Evolutionary conservation across 164 flowering plant species (phyloP).

Genomic region (Warburgia ugandensis): DNA sequence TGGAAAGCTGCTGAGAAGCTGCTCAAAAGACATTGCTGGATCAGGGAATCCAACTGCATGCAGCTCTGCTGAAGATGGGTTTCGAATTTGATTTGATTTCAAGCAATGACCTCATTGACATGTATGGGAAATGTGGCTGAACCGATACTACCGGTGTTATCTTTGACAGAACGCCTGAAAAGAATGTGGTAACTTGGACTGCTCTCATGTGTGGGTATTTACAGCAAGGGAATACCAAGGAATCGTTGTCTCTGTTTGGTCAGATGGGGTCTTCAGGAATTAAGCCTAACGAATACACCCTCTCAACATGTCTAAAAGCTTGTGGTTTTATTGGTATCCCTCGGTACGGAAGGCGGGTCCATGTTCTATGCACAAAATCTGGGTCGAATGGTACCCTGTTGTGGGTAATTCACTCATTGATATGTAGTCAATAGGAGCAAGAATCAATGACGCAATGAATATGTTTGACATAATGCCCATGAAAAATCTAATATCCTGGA

Average conservation of each 20-base stretch:
- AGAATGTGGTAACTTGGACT: constrained; percentile 86
- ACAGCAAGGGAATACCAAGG: constrained; percentile 34
- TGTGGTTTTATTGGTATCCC: constrained; percentile 23
- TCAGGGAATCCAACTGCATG: constrained; percentile 49
- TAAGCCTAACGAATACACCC: constrained; percentile 67
- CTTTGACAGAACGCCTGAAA: constrained; percentile 64
- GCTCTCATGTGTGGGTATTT: constrained; percentile 61
- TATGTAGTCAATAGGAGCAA: constrained; percentile 69
- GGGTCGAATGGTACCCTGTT: constrained; percentile 42
- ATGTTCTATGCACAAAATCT: constrained; percentile 39
- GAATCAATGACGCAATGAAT: constrained; percentile 33
- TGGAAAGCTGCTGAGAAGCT: constrained; percentile 36
- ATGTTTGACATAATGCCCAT: constrained; percentile 38
- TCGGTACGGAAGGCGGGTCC: constrained; percentile 53
- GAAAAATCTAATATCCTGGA: constrained; percentile 59
- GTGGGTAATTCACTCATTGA: constrained; percentile 69
- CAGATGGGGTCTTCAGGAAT: constrained; percentile 39
- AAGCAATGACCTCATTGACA: constrained; percentile 50
- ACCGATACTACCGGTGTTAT: constrained; percentile 30
- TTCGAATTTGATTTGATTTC: constrained; percentile 42
- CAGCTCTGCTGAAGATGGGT: constrained; percentile 34
- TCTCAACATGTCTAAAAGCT: constrained; percentile 16
- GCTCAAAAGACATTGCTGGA: constrained; percentile 37
- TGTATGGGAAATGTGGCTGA: constrained; percentile 62
- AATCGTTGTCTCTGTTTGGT: constrained; percentile 29